Conservation (phyloP, 2,329 filamentous ascomycete genomes). For the Dothistroma septosporum region DNA sequence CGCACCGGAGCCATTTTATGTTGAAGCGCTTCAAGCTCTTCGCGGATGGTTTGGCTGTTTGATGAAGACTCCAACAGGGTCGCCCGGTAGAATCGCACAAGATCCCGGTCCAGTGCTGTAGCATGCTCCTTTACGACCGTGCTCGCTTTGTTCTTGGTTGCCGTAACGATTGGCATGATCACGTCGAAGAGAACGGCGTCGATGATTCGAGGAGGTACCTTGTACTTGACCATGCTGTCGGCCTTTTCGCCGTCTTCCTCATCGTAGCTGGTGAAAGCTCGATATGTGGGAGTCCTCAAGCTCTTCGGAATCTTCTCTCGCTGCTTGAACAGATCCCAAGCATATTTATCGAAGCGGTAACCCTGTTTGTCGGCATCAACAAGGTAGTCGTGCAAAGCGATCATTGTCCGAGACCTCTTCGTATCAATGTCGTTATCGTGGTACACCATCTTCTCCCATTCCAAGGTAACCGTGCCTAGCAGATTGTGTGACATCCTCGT, state of each 20-base stretch:
- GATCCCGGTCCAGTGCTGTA: constrained; percentile 4
- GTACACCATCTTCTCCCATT: constrained; percentile 62
- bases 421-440: constrained; percentile 21
- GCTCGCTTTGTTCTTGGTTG: constrained; percentile 16
- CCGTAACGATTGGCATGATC: constrained; percentile 23
- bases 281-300: constrained; percentile 35
- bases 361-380: constrained; percentile 47
- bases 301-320: constrained; percentile 47
- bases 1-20: not conserved
- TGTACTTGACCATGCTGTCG: constrained; percentile 15
- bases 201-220: constrained; percentile 42
- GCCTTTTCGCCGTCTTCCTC: constrained; percentile 26
- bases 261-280: constrained; percentile 27
- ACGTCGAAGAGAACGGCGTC: constrained; percentile 50
- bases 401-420: constrained; percentile 20
- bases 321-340: constrained; percentile 51
- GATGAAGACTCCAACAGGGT: constrained; percentile 1
- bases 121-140: constrained; percentile 4
- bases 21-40: constrained; percentile 14
- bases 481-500: constrained; percentile 52
- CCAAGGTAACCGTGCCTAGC: constrained; percentile 62
- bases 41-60: not conserved
- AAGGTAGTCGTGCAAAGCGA: constrained; percentile 44
- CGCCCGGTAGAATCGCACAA: constrained; percentile 11
- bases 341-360: constrained; percentile 45